Conservation (phyloP, 805 yeast genomes). For the Pichia gijzeniarum region DNA sequence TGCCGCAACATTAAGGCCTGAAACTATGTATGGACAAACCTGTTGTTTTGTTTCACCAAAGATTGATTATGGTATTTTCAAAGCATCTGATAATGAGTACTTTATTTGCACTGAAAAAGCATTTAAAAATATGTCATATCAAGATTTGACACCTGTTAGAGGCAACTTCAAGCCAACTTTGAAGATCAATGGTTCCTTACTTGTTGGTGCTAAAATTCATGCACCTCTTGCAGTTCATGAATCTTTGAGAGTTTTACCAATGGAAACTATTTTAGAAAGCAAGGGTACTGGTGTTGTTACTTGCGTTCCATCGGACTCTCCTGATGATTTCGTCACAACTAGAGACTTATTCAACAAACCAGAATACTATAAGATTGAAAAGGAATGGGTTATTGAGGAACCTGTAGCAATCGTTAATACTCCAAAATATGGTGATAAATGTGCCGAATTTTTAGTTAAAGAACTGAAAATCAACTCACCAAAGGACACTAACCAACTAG, state of each 20-base stretch:
- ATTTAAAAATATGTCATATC: conserved; percentile 95
- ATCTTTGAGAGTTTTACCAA: conserved; percentile 80
- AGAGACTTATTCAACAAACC: conserved; percentile 82
- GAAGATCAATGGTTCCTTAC: conserved; percentile 57
- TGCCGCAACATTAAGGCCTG: conserved; percentile 97
- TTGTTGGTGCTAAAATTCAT: conserved; percentile 79
- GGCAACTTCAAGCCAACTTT: conserved; percentile 64
- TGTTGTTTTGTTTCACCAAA: conserved; percentile 97
- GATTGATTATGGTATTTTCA: conserved; percentile 85
- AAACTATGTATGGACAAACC: conserved; percentile 98
- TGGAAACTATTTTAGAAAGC: conserved; percentile 91
- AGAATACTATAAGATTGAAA: conserved; percentile 78
- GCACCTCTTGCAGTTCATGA: conserved; percentile 76
- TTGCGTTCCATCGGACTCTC: conserved; percentile 98
- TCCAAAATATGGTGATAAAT: conserved; percentile 78
- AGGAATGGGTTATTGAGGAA: conserved; percentile 78
- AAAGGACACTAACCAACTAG: conserved; percentile 79
- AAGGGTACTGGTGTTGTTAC: conserved; percentile 99
- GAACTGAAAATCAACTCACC: conserved; percentile 91
- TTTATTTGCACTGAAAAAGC: conserved; percentile 91
- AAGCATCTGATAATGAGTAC: conserved; percentile 69
- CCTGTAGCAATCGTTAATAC: conserved; percentile 71
- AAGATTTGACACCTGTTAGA: conserved; percentile 83
- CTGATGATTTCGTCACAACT: conserved; percentile 90
- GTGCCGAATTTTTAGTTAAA: conserved; percentile 80